Conservation (phyloP, 495 filamentous ascomycete species). For the Aspergillus leporis region DNA sequence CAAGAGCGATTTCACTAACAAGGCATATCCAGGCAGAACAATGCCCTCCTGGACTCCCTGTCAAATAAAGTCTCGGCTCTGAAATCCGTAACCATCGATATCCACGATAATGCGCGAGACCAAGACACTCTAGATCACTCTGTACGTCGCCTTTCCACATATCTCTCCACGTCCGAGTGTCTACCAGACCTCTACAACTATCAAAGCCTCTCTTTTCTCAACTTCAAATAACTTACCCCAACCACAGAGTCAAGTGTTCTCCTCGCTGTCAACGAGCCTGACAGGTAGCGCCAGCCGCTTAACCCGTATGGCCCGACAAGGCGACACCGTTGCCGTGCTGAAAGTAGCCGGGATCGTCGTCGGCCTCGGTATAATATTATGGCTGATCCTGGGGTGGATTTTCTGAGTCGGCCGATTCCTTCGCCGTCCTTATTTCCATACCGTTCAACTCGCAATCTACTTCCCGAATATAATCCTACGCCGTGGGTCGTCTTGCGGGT, state of each 20-base stretch:
- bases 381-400: conserved; percentile 67
- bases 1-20: conserved; percentile 8
- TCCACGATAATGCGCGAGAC: conserved; percentile 89
- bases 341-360: conserved; percentile 85
- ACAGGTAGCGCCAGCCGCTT: conserved; percentile 86
- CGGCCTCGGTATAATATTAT: conserved; percentile 71
- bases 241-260: conserved; percentile 62
- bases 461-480: neutral
- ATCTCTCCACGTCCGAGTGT: too few species aligned
- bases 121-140: conserved; percentile 85
- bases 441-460: neutral
- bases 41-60: conserved; percentile 89
- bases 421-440: neutral
- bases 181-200: neutral
- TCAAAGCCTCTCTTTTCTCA: neutral
- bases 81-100: conserved; percentile 96
- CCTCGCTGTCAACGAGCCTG: conserved; percentile 55
- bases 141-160: conserved; percentile 49
- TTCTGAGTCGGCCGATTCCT: conserved; percentile 43
- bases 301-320: conserved; percentile 85
- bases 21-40: conserved; percentile 71
- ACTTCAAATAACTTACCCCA: neutral
- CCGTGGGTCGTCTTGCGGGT: conserved; percentile 3
- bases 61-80: conserved; percentile 86
- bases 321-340: conserved; percentile 86